Conservation (phyloP, 2,329 filamentous ascomycete species). For the Aureobasidium mangrovei region DNA sequence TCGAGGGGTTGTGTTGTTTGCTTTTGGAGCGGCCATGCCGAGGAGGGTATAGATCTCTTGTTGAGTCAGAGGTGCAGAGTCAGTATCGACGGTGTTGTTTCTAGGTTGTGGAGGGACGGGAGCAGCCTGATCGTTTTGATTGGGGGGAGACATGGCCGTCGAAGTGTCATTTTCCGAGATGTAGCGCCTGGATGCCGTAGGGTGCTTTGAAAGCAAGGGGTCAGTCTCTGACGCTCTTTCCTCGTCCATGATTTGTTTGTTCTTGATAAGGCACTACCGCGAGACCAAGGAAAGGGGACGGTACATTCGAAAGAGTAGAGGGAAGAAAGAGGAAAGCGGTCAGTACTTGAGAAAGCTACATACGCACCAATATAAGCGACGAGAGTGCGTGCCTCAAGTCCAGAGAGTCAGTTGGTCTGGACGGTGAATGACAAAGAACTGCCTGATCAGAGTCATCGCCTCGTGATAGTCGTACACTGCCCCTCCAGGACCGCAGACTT, state of each 20-base stretch:
- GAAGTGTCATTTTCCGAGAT: not conserved
- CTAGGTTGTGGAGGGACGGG: slow-evolving; percentile 8
- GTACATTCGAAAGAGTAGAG: not conserved
- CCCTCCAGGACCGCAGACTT: slow-evolving; percentile 23
- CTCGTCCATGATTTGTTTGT: not conserved
- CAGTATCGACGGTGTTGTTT: slow-evolving; percentile 19
- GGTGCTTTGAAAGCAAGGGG: slow-evolving; percentile 4
- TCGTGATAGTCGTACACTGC: slow-evolving; percentile 18
- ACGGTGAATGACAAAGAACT: not conserved
- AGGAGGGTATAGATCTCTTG: slow-evolving; percentile 25
- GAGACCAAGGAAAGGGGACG: too few relatives aligned
- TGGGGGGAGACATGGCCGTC: not conserved
- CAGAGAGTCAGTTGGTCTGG: slow-evolving; percentile 13
- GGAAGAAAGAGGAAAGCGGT: slow-evolving; percentile 9
- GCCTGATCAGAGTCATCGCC: slow-evolving; percentile 20
- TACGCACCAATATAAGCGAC: slow-evolving; percentile 18
- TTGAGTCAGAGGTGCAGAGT: slow-evolving; percentile 19
- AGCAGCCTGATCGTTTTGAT: not conserved
- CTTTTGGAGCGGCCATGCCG: slow-evolving; percentile 22
- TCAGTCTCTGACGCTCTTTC: slow-evolving; percentile 9
- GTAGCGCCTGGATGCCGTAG: not conserved
- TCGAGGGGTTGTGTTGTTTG: slow-evolving; percentile 19
- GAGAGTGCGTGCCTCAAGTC: slow-evolving; percentile 15
- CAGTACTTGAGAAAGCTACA: not conserved
- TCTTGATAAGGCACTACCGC: not conserved